These are phyloP conservation scores for Microdochium paspali DNA, from an alignment of 2,329 filamentous ascomycete species.

Conservation along the genomic window DNA sequence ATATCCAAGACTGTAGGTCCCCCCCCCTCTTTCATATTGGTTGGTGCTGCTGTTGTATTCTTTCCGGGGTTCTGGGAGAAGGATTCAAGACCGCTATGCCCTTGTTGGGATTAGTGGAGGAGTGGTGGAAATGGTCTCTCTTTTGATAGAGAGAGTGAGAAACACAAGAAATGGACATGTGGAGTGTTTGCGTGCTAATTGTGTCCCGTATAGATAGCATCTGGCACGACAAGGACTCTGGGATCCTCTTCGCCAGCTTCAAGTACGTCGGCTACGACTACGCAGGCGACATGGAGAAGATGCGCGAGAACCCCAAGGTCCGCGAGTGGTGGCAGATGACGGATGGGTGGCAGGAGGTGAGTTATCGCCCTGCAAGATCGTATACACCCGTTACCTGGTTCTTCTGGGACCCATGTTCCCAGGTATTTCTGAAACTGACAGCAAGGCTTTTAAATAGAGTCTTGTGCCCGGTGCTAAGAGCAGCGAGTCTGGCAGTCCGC, in stretches of 20 bases:
- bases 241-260: slow-evolving; percentile 65
- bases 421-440: too few relatives aligned
- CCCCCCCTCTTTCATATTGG: background rate
- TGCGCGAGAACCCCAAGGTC: slow-evolving; percentile 64
- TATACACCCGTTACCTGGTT: background rate
- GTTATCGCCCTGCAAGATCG: background rate
- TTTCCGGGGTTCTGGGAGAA: too few relatives aligned
- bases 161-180: background rate
- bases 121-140: too few relatives aligned
- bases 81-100: too few relatives aligned
- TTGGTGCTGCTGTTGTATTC: too few relatives aligned
- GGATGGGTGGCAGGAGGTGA: slow-evolving; percentile 60
- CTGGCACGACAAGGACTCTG: slow-evolving; percentile 53
- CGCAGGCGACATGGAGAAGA: slow-evolving; percentile 65
- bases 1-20: slow-evolving; percentile 60
- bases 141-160: too few relatives aligned
- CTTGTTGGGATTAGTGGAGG: too few relatives aligned
- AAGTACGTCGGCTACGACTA: slow-evolving; percentile 71
- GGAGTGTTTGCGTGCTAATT: background rate
- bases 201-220: slow-evolving; percentile 50
- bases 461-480: slow-evolving; percentile 49
- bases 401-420: background rate
- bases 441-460: too few relatives aligned
- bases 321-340: slow-evolving; percentile 77
- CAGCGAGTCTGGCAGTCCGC: slow-evolving; percentile 48